Evolutionary conservation across 192 early-diverging fungal genomes (phyloP).

Genomic region (Jimgerdemannia lactiflua): DNA sequence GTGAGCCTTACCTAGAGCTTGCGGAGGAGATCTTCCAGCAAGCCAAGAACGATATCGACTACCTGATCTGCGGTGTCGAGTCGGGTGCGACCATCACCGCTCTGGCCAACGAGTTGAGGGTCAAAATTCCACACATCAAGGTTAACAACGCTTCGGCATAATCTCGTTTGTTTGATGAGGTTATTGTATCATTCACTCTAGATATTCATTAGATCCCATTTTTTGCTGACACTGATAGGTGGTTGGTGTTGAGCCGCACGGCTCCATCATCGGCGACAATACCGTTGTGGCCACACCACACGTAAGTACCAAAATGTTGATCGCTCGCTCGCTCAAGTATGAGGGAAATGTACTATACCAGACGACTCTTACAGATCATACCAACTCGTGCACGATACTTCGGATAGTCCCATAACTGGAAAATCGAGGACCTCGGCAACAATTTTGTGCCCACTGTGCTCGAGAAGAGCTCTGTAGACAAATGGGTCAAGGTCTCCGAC

Average conservation of each 20-base stretch:
- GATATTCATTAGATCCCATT: too few species aligned
- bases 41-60: conserved; percentile 43
- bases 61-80: conserved; percentile 67
- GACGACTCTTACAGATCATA: conserved; percentile 1
- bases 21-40: conserved; percentile 66
- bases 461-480: conserved; percentile 48
- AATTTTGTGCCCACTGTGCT: conserved; percentile 57
- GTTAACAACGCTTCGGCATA: conserved; percentile 11
- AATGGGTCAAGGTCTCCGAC: conserved; percentile 69
- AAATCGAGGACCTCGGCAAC: conserved; percentile 70
- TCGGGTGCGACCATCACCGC: conserved; percentile 63
- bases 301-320: background rate
- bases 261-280: conserved; percentile 53
- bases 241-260: conserved; percentile 68
- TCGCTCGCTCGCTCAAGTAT: too few species aligned
- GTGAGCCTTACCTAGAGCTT: conserved; percentile 43
- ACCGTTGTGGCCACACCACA: background rate
- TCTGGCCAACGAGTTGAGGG: conserved; percentile 53
- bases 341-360: background rate
- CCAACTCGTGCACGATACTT: conserved; percentile 14
- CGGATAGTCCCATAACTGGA: conserved; percentile 44
- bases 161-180: background rate
- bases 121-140: conserved; percentile 45
- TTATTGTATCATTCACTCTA: background rate
- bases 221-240: conserved; percentile 21